Evolutionary conservation across 176 grass and related monocot species (phyloP).

Genomic region (Canna indica): DNA sequence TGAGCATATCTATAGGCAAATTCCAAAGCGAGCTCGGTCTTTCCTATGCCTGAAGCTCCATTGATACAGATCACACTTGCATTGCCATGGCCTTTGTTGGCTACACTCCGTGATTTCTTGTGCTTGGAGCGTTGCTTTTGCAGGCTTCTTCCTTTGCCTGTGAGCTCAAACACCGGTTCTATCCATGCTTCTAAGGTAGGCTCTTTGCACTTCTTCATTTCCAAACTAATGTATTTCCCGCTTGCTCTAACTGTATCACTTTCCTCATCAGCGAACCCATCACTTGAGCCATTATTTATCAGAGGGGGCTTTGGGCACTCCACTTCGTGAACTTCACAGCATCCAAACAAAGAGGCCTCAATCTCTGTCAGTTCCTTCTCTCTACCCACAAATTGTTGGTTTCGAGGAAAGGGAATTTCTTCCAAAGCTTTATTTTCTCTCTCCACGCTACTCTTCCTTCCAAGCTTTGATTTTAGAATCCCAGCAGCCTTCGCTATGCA

Average conservation of each 20-base stretch:
- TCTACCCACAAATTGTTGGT: conserved; percentile 77
- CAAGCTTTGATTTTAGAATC: conserved; percentile 64
- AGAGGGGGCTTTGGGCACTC: conserved; percentile 43
- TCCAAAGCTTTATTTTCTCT: conserved; percentile 51
- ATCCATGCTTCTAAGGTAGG: conserved; percentile 93
- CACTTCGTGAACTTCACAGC: conserved; percentile 56
- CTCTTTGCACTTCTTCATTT: conserved; percentile 91
- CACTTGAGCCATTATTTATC: conserved; percentile 52
- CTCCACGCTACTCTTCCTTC: conserved; percentile 58
- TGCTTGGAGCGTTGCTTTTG: conserved; percentile 75
- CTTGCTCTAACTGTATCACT: conserved; percentile 57
- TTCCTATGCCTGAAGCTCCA: conserved; percentile 75
- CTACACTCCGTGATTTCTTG: conserved; percentile 59
- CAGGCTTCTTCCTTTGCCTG: conserved; percentile 53
- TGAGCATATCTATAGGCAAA: conserved; percentile 83
- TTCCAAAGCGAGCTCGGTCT: conserved; percentile 82
- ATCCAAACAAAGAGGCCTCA: conserved; percentile 68
- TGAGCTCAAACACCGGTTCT: conserved; percentile 71
- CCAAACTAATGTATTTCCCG: conserved; percentile 66
- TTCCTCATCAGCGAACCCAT: conserved; percentile 86
- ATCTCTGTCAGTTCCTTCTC: conserved; percentile 93
- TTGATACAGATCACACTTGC: conserved; percentile 56
- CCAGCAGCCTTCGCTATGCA: conserved; percentile 52
- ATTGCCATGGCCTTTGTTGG: conserved; percentile 38
- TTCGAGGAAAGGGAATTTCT: conserved; percentile 58